Conservation (phyloP, 371 early-diverging fungal species). For the Mycotypha africana region DNA sequence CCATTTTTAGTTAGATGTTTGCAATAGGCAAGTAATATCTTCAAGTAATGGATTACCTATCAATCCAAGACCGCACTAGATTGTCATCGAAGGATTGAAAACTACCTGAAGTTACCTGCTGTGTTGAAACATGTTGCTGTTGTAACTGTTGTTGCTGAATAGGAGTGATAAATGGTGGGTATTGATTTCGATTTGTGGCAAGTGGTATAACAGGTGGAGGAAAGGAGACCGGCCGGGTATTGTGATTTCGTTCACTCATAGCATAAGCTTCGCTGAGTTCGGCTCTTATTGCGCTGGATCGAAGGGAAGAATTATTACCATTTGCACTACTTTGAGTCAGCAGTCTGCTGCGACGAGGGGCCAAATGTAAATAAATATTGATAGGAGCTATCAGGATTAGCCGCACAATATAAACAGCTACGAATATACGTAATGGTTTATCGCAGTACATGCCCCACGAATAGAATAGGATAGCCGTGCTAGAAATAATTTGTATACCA, state of each 20-base stretch:
- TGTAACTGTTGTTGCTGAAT: slow-evolving; percentile 1
- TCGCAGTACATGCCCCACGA: slow-evolving; percentile 48
- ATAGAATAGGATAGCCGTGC: slow-evolving; percentile 27
- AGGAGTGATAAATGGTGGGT: slow-evolving; percentile 15
- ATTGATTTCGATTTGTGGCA: slow-evolving; percentile 9
- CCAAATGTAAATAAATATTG: slow-evolving; percentile 36
- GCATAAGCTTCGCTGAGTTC: slow-evolving; percentile 34
- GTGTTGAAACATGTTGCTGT: slow-evolving; percentile 1
- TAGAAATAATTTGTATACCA: slow-evolving; percentile 28
- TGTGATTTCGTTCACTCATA: slow-evolving; percentile 19
- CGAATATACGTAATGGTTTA: slow-evolving; percentile 38
- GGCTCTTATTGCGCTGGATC: slow-evolving; percentile 12
- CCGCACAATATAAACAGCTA: slow-evolving; percentile 39
- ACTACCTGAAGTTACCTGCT: no score
- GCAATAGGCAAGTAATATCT: no score
- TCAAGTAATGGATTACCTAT: no score
- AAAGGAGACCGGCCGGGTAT: slow-evolving; percentile 13
- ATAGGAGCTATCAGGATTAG: slow-evolving; percentile 35
- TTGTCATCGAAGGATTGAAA: no score
- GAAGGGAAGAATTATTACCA: no score
- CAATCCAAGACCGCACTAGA: slow-evolving; percentile 15
- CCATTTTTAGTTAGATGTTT: not conserved
- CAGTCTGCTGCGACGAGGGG: slow-evolving; percentile 22
- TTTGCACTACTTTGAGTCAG: no score
- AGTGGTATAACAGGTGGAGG: slow-evolving; percentile 21